Evolutionary conservation across 1,284 basidiomycete genomes (phyloP).

Genomic region (Apiotrichum sp.): DNA sequence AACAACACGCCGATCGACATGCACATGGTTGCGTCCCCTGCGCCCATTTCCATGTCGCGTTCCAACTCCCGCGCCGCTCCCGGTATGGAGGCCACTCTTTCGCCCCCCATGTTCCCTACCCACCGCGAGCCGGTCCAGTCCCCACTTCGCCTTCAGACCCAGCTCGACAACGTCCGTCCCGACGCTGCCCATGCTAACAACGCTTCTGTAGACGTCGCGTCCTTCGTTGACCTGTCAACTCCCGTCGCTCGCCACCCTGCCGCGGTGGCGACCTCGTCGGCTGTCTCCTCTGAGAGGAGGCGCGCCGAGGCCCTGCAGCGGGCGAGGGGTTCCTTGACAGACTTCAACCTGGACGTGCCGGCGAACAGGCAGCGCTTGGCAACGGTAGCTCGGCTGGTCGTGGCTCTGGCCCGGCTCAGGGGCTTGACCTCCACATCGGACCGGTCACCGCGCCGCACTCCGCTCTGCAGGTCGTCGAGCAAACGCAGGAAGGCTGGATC

Average conservation of each 20-base stretch:
- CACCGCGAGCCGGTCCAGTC: constrained; percentile 13
- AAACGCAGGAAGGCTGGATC: constrained; percentile 17
- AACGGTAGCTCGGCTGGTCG: constrained; percentile 35
- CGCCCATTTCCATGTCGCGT: neutral
- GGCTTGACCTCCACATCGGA: constrained; percentile 26
- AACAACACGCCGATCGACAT: constrained; percentile 12
- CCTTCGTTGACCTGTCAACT: constrained; percentile 22
- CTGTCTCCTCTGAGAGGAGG: constrained; percentile 19
- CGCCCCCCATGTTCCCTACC: constrained; percentile 24
- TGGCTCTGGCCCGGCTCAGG: constrained; percentile 34
- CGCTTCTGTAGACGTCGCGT: constrained; percentile 15
- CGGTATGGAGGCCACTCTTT: constrained; percentile 30
- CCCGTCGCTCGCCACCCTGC: constrained; percentile 45
- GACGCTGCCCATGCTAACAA: constrained; percentile 2
- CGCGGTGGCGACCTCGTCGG: constrained; percentile 40
- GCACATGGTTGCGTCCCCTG: constrained; percentile 2
- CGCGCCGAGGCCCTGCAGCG: constrained; percentile 43
- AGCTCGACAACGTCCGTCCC: constrained; percentile 7
- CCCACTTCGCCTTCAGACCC: constrained; percentile 15
- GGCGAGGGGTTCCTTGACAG: constrained; percentile 38
- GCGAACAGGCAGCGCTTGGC: constrained; percentile 25
- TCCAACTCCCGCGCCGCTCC: constrained; percentile 11
- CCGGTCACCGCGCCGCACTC: constrained; percentile 5
- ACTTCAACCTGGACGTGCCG: constrained; percentile 25
- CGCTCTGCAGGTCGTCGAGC: constrained; percentile 6